Conservation (phyloP, 164 flowering plant species). For the Akebia trifoliata region DNA sequence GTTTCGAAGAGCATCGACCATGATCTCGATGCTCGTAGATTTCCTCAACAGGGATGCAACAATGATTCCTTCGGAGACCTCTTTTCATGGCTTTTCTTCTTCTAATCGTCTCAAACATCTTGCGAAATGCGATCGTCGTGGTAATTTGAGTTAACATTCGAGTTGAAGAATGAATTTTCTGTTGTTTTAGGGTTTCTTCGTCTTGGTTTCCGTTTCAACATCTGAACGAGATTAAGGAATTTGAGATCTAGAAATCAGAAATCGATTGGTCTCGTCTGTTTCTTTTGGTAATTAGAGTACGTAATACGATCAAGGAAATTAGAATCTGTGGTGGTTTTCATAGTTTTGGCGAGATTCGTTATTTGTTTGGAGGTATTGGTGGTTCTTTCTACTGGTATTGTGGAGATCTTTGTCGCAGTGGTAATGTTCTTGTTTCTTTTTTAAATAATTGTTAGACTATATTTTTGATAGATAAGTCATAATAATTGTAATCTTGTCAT, state of each 20-base stretch:
- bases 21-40: slow-evolving; percentile 58
- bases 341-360: neutral
- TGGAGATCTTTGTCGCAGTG: neutral
- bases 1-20: slow-evolving; percentile 53
- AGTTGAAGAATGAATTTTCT: neutral
- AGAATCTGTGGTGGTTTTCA: neutral
- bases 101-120: slow-evolving; percentile 74
- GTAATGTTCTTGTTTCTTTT: too few relatives aligned
- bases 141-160: slow-evolving; percentile 71
- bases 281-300: slow-evolving; percentile 1
- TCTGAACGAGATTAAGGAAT: slow-evolving; percentile 3
- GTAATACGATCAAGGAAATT: neutral
- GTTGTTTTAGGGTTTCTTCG: slow-evolving; percentile 12
- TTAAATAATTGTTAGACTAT: too few relatives aligned
- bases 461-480: too few relatives aligned
- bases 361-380: neutral
- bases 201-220: slow-evolving; percentile 1
- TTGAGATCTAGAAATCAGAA: neutral
- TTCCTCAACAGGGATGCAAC: slow-evolving; percentile 13
- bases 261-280: neutral
- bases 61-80: slow-evolving; percentile 27
- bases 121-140: slow-evolving; percentile 73
- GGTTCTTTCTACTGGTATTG: neutral
- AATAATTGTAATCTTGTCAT: too few relatives aligned
- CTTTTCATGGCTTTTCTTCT: too few relatives aligned